A percentile compares a stretch with the other conserved stretches of the same genome.
These are phyloP conservation scores for Clonostachys sp. DNA, from an alignment of 2,329 filamentous ascomycete species.

Conservation along the genomic window DNA sequence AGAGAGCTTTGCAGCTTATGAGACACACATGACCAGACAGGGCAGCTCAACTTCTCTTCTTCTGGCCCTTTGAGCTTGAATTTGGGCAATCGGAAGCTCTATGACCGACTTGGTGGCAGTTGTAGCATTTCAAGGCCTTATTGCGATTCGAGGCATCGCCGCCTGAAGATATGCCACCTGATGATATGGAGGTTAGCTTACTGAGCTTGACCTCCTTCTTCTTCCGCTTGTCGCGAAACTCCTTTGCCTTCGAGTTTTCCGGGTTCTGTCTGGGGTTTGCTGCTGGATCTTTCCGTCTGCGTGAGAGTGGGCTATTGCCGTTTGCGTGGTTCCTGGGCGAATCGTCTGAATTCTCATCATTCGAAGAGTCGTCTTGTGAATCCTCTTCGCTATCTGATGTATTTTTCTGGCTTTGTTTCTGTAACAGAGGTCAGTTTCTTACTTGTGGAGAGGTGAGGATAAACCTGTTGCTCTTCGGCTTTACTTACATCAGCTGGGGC, in stretches of 20 bases:
- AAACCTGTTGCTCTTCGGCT: too few species aligned
- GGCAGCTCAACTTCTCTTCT: too few species aligned
- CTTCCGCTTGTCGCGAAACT: slow-evolving; percentile 53
- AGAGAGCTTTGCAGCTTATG: too few species aligned
- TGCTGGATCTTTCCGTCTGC: too few species aligned
- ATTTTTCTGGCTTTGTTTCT: slow-evolving; percentile 2
- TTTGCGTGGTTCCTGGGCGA: too few species aligned
- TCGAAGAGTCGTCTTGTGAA: slow-evolving; percentile 1
- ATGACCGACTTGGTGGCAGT: slow-evolving; percentile 59
- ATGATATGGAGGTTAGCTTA: slow-evolving; percentile 57
- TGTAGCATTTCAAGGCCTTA: slow-evolving; percentile 44
- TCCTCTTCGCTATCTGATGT: slow-evolving; percentile 15
- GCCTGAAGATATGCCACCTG: slow-evolving; percentile 11
- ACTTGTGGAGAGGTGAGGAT: too few species aligned
- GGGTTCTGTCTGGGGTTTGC: slow-evolving; percentile 10
- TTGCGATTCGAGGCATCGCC: slow-evolving; percentile 10
- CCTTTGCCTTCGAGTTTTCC: slow-evolving; percentile 28
- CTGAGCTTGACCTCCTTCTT: slow-evolving; percentile 66
- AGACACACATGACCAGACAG: too few species aligned
- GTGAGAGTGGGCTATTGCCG: too few species aligned
- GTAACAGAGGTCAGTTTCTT: too few species aligned
- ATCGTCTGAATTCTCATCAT: slow-evolving; percentile 4
- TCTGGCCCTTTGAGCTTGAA: slow-evolving; percentile 7
- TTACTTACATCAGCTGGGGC: too few species aligned
- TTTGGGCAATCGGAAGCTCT: slow-evolving; percentile 50